Percentiles rank a stretch among this genome's conserved stretches.
phyloP scores from a whole-genome alignment of 1,139 yeast genomes.

The Scheffersomyces quercinus region DNA sequence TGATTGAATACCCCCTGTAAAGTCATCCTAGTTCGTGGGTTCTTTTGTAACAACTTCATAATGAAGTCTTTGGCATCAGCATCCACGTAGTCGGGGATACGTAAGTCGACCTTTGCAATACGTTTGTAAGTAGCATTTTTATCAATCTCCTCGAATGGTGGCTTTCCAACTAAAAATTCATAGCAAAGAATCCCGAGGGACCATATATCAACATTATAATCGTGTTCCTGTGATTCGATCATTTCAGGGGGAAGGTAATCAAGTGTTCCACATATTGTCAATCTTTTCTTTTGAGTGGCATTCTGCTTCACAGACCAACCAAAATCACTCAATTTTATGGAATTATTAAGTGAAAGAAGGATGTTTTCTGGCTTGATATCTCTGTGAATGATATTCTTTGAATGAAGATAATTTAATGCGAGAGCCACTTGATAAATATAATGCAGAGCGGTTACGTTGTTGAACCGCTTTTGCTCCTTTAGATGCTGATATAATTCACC shows the following conservation, averaged over 20 bases:
- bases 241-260: slow-evolving; percentile 96
- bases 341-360: slow-evolving; percentile 68
- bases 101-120: slow-evolving; percentile 73
- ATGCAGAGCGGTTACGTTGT: slow-evolving; percentile 71
- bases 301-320: slow-evolving; percentile 83
- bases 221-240: slow-evolving; percentile 83
- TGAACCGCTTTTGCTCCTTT: slow-evolving; percentile 63
- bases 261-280: slow-evolving; percentile 91
- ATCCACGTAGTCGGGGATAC: slow-evolving; percentile 69
- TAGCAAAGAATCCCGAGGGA: slow-evolving; percentile 85
- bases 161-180: slow-evolving; percentile 84
- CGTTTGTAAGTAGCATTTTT: slow-evolving; percentile 75
- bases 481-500: slow-evolving; percentile 85
- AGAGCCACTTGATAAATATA: slow-evolving; percentile 82
- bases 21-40: slow-evolving; percentile 65
- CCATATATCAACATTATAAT: slow-evolving; percentile 84
- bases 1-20: slow-evolving; percentile 65
- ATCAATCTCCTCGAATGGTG: slow-evolving; percentile 86
- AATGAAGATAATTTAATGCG: slow-evolving; percentile 76
- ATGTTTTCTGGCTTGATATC: slow-evolving; percentile 94
- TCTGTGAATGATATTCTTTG: slow-evolving; percentile 79
- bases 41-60: slow-evolving; percentile 55
- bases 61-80: slow-evolving; percentile 80
- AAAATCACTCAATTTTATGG: slow-evolving; percentile 83
- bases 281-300: slow-evolving; percentile 40